phyloP scores from a whole-genome alignment of 1,284 basidiomycete species.

The Trichosporon sp. region DNA sequence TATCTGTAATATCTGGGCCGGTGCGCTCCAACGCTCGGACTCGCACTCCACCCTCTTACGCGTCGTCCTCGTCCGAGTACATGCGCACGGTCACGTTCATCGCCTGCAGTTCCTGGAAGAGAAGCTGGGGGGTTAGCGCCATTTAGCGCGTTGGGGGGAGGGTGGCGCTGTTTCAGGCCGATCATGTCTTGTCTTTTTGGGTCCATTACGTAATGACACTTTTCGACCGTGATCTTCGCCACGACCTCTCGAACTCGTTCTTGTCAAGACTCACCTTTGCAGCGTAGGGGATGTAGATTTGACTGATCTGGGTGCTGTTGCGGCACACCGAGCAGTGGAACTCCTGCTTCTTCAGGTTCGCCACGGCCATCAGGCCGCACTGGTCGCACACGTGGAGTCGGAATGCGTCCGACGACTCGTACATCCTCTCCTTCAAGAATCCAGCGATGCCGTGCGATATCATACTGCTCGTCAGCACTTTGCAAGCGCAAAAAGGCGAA shows the following conservation, averaged over 20 bases:
- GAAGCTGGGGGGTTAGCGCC: slow-evolving; percentile 19
- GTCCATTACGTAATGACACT: not conserved
- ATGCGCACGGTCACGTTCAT: slow-evolving; percentile 34
- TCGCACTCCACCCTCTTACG: not conserved
- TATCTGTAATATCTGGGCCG: not conserved
- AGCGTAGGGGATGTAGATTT: slow-evolving; percentile 85
- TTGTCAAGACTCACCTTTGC: slow-evolving; percentile 51
- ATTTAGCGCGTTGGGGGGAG: no score
- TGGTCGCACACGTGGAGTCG: slow-evolving; percentile 90
- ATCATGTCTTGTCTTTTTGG: no score
- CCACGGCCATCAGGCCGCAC: slow-evolving; percentile 92
- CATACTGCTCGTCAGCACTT: slow-evolving; percentile 68
- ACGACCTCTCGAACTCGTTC: not conserved
- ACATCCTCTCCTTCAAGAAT: slow-evolving; percentile 92
- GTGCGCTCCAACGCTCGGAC: not conserved
- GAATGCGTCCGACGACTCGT: slow-evolving; percentile 83
- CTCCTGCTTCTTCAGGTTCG: slow-evolving; percentile 66
- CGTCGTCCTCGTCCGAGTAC: slow-evolving; percentile 20
- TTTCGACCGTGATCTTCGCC: no score
- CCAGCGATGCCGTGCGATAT: slow-evolving; percentile 98
- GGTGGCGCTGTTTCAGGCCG: not conserved
- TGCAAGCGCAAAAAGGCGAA: no score
- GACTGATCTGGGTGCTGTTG: slow-evolving; percentile 90
- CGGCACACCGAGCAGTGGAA: slow-evolving; percentile 68
- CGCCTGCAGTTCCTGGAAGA: slow-evolving; percentile 30